These are phyloP conservation scores for Metschnikowia kofuensis DNA, from an alignment of 805 yeast species.

Conservation along the genomic window DNA sequence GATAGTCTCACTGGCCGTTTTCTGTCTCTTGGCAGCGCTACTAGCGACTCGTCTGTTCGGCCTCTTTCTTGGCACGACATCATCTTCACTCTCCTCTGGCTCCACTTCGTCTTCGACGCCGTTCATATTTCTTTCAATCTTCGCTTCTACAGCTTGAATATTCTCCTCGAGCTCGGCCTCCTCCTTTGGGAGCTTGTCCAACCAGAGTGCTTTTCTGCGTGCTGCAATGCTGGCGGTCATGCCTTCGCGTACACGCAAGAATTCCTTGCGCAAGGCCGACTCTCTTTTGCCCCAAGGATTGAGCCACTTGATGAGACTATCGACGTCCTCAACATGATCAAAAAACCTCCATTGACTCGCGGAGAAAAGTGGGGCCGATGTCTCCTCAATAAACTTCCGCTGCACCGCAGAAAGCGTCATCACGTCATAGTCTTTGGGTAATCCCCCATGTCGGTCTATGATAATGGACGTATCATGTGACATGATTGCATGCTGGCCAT, in stretches of 20 bases:
- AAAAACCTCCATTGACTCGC: slow-evolving; percentile 67
- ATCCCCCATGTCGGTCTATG: slow-evolving; percentile 14
- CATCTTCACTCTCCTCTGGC: slow-evolving; percentile 31
- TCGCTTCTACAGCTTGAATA: slow-evolving; percentile 9
- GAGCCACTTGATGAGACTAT: slow-evolving; percentile 58
- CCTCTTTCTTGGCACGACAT: slow-evolving; percentile 26
- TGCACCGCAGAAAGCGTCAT: slow-evolving; percentile 37
- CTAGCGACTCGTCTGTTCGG: slow-evolving; percentile 27
- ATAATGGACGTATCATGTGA: slow-evolving; percentile 5
- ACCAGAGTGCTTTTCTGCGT: slow-evolving; percentile 52
- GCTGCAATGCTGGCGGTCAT: slow-evolving; percentile 55
- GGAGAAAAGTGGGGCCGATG: slow-evolving; percentile 51
- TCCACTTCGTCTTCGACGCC: slow-evolving; percentile 12
- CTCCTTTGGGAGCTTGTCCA: slow-evolving; percentile 38
- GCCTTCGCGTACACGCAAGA: slow-evolving; percentile 49
- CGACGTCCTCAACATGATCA: slow-evolving; percentile 60
- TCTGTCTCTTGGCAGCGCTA: slow-evolving; percentile 37
- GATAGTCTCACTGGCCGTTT: slow-evolving; percentile 31
- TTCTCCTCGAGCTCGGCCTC: slow-evolving; percentile 16
- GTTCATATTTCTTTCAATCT: slow-evolving; percentile 4
- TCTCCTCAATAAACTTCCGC: slow-evolving; percentile 67
- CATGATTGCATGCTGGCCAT: slow-evolving; percentile 21
- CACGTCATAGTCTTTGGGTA: slow-evolving; percentile 16
- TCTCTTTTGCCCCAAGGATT: slow-evolving; percentile 77
- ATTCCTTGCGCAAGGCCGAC: slow-evolving; percentile 59